Conservation (phyloP, 192 early-diverging fungal species). For the Podila clonocystis region DNA sequence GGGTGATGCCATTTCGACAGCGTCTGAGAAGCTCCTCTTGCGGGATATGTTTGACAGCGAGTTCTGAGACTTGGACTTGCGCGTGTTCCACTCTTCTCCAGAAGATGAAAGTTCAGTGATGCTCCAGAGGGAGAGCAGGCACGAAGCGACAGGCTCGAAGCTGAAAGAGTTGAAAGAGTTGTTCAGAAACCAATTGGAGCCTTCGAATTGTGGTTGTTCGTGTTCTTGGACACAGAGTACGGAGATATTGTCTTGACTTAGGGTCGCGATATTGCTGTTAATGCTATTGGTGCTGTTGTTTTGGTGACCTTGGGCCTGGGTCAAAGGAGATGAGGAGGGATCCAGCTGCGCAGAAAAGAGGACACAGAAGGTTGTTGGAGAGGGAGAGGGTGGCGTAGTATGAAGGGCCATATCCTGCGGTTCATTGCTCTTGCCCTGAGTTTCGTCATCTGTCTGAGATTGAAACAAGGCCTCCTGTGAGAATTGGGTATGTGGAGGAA, state of each 20-base stretch:
- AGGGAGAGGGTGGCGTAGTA: background rate
- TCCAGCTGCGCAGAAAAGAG: slow-evolving; percentile 1
- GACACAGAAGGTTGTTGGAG: background rate
- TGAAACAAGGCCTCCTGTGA: slow-evolving; percentile 6
- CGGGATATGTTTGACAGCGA: background rate
- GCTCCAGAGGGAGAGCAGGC: background rate
- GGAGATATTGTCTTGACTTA: no score
- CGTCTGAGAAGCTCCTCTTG: slow-evolving; percentile 38
- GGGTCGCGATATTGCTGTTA: background rate
- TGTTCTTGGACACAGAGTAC: background rate
- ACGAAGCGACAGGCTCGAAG: slow-evolving; percentile 1
- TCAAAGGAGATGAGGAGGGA: background rate
- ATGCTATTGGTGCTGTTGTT: background rate
- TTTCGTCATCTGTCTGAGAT: background rate
- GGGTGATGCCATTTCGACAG: slow-evolving; percentile 33
- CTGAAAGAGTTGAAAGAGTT: background rate
- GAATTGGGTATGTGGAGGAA: no score
- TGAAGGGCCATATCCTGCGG: background rate
- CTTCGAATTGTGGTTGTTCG: background rate
- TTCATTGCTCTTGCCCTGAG: background rate
- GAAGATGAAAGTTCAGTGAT: background rate
- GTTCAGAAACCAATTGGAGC: background rate
- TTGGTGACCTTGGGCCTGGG: background rate
- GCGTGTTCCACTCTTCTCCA: background rate
- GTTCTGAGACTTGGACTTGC: background rate